These are phyloP conservation scores for Stagonosporopsis vannaccii DNA, from an alignment of 2,329 filamentous ascomycete genomes.

Conservation along the genomic window DNA sequence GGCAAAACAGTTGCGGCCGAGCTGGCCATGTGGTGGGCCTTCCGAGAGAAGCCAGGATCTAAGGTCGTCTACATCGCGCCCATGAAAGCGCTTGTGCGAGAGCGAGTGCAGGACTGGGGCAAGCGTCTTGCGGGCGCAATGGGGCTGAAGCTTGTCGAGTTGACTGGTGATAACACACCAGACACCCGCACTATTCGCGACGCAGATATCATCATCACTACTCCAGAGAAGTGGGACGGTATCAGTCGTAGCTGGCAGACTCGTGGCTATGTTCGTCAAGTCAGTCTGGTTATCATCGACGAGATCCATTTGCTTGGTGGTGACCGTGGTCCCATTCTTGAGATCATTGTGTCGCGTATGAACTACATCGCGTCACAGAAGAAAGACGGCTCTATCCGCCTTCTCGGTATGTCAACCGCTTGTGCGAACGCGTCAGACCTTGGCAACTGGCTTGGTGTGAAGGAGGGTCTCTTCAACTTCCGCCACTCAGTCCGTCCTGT, in stretches of 20 bases:
- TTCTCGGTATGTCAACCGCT: conserved; percentile 98
- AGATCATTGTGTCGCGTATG: conserved; percentile 94
- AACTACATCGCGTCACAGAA: conserved; percentile 98
- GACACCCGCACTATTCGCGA: conserved; percentile 95
- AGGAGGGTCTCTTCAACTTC: conserved; percentile 95
- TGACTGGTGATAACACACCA: conserved; percentile 97
- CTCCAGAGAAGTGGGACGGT: conserved; percentile 99
- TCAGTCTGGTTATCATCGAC: conserved; percentile 96
- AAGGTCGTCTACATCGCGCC: conserved; percentile 99
- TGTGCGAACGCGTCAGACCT: conserved; percentile 95
- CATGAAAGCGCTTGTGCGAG: conserved; percentile 97
- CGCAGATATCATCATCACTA: conserved; percentile 97
- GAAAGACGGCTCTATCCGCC: conserved; percentile 79
- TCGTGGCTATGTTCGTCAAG: conserved; percentile 92
- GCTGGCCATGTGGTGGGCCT: conserved; percentile 99
- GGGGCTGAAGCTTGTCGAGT: conserved; percentile 88
- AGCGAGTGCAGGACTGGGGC: conserved; percentile 95
- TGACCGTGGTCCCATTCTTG: conserved; percentile 94
- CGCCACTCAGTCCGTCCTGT: conserved; percentile 96
- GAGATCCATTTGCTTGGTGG: conserved; percentile 98
- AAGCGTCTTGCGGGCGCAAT: conserved; percentile 80
- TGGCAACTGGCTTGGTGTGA: conserved; percentile 96
- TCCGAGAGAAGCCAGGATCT: conserved; percentile 89
- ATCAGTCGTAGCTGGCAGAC: conserved; percentile 99
- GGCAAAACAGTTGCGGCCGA: conserved; percentile 97